phyloP scores from a whole-genome alignment of 2,329 filamentous ascomycete species.

The Pestalotiopsis sp. region DNA sequence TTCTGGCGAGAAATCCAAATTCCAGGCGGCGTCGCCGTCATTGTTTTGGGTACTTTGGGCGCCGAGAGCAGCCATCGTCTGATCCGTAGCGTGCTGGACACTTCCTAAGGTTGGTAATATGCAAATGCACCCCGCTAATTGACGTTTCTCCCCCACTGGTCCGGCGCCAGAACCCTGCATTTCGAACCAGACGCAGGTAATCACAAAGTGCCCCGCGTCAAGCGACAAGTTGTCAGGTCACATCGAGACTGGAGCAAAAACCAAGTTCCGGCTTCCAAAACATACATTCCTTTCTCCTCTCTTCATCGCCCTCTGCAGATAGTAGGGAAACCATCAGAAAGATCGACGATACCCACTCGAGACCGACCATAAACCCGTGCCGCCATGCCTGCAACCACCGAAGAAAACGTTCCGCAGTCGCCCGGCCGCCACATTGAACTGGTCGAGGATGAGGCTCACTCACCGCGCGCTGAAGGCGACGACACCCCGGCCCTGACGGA shows the following conservation, averaged over 20 bases:
- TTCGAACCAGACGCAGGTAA: neutral
- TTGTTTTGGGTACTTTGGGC: no score
- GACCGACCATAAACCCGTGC: neutral
- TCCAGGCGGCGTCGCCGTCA: no score
- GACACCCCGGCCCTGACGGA: slow-evolving; percentile 51
- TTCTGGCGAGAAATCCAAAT: no score
- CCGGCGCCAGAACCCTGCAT: neutral
- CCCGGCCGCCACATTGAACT: slow-evolving; percentile 49
- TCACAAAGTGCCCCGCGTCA: slow-evolving; percentile 1
- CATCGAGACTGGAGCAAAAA: slow-evolving; percentile 1
- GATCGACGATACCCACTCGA: neutral
- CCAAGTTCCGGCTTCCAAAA: neutral
- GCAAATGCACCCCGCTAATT: neutral
- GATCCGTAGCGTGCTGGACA: no score
- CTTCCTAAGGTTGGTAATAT: no score
- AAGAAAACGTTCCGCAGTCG: slow-evolving; percentile 33
- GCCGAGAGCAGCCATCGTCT: no score
- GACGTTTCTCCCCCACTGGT: neutral
- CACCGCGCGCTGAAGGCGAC: slow-evolving; percentile 40
- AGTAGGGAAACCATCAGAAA: neutral
- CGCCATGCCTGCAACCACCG: slow-evolving; percentile 42
- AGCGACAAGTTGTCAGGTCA: slow-evolving; percentile 3
- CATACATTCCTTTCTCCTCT: neutral
- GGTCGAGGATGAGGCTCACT: slow-evolving; percentile 39
- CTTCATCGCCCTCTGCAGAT: no score